phyloP scores from a whole-genome alignment of 257 asterid species.

The Primulina eburnea region DNA sequence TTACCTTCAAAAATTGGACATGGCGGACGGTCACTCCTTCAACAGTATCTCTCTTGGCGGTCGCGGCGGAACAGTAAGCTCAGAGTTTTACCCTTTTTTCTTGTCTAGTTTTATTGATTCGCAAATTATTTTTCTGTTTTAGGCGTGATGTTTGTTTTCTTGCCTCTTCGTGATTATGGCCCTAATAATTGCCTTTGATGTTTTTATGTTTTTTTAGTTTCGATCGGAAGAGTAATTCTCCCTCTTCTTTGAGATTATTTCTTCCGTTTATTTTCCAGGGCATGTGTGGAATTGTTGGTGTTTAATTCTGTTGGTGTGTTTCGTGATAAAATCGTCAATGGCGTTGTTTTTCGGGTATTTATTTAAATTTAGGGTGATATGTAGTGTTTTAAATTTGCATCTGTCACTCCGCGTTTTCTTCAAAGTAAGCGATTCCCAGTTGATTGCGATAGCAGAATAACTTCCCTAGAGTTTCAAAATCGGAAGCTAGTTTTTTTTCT shows the following conservation, averaged over 20 bases:
- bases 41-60: conserved; percentile 80
- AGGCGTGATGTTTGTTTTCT: neutral
- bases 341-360: neutral
- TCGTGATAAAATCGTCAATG: neutral
- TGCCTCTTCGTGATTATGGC: conserved; percentile 3
- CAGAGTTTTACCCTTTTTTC: neutral
- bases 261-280: conserved; percentile 24
- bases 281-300: conserved; percentile 5
- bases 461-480: neutral
- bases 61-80: conserved; percentile 83
- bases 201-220: neutral
- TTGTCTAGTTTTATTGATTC: neutral
- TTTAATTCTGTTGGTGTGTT: neutral
- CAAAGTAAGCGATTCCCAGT: neutral
- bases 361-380: neutral
- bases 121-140: neutral
- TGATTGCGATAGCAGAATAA: neutral
- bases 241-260: neutral
- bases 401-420: neutral
- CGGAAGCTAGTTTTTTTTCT: neutral
- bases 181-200: conserved; percentile 19
- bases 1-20: conserved; percentile 8
- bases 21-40: conserved; percentile 85
- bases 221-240: neutral
- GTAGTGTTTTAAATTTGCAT: neutral